Percentiles rank a stretch among this genome's conserved stretches.
phyloP scores from a whole-genome alignment of 192 early-diverging fungal genomes.

The Paraglomus occultum region DNA sequence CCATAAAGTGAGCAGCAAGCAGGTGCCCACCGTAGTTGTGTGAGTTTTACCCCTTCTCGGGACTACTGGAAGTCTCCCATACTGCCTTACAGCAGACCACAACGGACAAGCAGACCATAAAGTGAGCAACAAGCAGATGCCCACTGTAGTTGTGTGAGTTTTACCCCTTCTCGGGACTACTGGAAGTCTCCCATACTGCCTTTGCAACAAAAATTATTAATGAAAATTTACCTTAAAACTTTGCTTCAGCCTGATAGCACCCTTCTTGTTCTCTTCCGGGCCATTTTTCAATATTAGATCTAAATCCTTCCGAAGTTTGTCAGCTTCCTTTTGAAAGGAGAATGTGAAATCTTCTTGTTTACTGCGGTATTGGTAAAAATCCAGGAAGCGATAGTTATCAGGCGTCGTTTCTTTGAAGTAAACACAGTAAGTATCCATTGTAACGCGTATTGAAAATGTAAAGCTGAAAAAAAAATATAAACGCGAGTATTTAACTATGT shows the following conservation, averaged over 20 bases:
- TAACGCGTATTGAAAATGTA: neutral
- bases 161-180: constrained; percentile 26
- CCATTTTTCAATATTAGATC: constrained; percentile 18
- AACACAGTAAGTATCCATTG: neutral
- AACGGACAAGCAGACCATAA: constrained; percentile 7
- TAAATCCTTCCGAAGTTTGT: constrained; percentile 29
- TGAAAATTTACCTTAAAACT: too few relatives aligned
- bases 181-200: constrained; percentile 15
- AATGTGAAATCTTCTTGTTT: constrained; percentile 30
- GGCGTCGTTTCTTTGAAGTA: constrained; percentile 32
- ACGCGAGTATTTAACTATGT: too few relatives aligned
- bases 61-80: constrained; percentile 17
- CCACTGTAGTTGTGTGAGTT: constrained; percentile 24
- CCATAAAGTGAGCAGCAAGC: neutral
- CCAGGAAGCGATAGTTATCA: constrained; percentile 31
- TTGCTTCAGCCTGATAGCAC: neutral
- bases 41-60: constrained; percentile 26
- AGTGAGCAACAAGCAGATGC: neutral
- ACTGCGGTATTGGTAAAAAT: constrained; percentile 28
- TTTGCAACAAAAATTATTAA: too few relatives aligned
- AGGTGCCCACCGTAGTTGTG: constrained; percentile 20
- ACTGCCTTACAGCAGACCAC: constrained; percentile 10
- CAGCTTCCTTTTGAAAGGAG: constrained; percentile 28
- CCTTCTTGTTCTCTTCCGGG: neutral
- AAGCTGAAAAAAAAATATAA: too few relatives aligned